Evolutionary conservation across 1,139 yeast genomes (phyloP).

Genomic region (Yamadazyma buinensis): DNA sequence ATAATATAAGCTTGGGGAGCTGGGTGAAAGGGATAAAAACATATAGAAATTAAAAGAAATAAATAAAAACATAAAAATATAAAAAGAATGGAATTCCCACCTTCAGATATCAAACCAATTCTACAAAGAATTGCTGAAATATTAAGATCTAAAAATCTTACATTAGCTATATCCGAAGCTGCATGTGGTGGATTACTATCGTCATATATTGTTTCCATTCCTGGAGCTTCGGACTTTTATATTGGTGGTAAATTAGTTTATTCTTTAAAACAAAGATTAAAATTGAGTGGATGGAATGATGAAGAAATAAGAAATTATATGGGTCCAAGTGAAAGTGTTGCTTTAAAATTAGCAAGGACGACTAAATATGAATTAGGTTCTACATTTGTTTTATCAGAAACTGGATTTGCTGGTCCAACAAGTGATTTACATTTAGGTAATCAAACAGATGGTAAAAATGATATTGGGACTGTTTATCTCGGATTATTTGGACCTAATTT

Average conservation of each 20-base stretch:
- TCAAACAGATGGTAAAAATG: constrained; percentile 9
- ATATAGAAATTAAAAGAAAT: background rate
- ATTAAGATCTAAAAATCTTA: constrained; percentile 50
- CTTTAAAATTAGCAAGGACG: constrained; percentile 71
- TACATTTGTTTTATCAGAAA: constrained; percentile 76
- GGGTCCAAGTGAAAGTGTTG: constrained; percentile 80
- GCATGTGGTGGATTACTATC: constrained; percentile 88
- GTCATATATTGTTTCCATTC: constrained; percentile 73
- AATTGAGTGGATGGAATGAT: constrained; percentile 74
- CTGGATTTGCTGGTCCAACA: constrained; percentile 85
- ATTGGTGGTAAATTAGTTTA: constrained; percentile 83
- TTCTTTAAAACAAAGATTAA: constrained; percentile 68
- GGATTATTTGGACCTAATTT: constrained; percentile 70
- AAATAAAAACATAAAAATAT: background rate
- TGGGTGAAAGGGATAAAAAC: no score
- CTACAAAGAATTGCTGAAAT: constrained; percentile 57
- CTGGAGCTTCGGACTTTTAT: constrained; percentile 81
- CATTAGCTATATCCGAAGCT: constrained; percentile 78
- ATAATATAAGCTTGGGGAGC: no score
- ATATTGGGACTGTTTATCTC: constrained; percentile 59
- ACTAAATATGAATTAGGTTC: constrained; percentile 78
- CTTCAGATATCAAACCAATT: constrained; percentile 45
- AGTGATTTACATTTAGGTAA: constrained; percentile 36
- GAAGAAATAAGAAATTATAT: constrained; percentile 67
- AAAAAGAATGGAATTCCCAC: constrained; percentile 56